Percentiles rank a stretch among this genome's conserved stretches.
phyloP scores from a whole-genome alignment of 768 basidiomycete species.

The Mycena olivaceomarginata region DNA sequence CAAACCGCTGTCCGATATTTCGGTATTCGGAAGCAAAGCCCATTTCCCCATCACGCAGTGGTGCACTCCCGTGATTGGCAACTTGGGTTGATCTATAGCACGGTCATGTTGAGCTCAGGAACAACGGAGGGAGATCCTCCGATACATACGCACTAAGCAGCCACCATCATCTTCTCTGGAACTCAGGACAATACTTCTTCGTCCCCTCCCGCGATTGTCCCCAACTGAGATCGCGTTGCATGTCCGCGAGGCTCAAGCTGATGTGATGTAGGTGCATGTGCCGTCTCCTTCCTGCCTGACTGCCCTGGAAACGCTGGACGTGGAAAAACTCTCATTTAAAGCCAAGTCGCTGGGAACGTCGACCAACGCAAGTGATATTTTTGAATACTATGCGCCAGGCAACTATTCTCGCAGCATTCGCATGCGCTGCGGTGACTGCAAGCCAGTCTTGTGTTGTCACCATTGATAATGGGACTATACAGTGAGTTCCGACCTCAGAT shows the following conservation, averaged over 20 bases:
- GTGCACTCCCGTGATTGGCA: no score
- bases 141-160: background rate
- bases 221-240: no score
- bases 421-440: background rate
- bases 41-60: no score
- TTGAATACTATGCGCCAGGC: conserved; percentile 6
- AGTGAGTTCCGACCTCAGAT: conserved; percentile 7
- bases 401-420: background rate
- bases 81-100: no score
- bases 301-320: background rate
- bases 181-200: no score
- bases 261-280: background rate
- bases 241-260: background rate
- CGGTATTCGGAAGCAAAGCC: no score
- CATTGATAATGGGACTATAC: background rate
- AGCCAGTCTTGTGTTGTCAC: background rate
- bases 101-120: no score
- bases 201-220: no score
- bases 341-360: background rate
- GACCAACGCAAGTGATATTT: background rate
- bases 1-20: background rate
- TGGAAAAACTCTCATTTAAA: background rate
- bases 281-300: background rate
- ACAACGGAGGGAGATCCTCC: background rate
- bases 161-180: background rate